These are phyloP conservation scores for Ceratocystis papillata DNA, from an alignment of 2,329 filamentous ascomycete genomes.

Conservation along the genomic window DNA sequence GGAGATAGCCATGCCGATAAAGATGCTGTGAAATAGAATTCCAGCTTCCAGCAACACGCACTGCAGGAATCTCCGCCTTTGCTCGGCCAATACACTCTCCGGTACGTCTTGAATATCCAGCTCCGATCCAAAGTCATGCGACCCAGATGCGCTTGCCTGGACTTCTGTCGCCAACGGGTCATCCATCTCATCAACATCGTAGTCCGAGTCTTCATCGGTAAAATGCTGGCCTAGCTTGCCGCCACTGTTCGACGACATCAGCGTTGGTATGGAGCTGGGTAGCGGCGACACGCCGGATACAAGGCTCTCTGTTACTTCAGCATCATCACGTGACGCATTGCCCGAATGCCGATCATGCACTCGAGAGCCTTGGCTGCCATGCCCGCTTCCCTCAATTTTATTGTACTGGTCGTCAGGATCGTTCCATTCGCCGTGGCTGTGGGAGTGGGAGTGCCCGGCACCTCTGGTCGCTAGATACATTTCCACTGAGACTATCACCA, in stretches of 20 bases:
- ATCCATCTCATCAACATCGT: conserved; percentile 52
- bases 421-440: conserved; percentile 40
- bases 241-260: conserved; percentile 29
- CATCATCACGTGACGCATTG: conserved; percentile 42
- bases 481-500: conserved; percentile 74
- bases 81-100: conserved; percentile 40
- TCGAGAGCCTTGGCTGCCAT: conserved; percentile 26
- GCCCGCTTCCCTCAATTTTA: conserved; percentile 12
- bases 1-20: conserved; percentile 78
- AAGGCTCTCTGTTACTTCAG: conserved; percentile 44
- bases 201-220: conserved; percentile 37
- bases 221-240: conserved; percentile 17
- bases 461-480: conserved; percentile 72
- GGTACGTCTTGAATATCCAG: conserved; percentile 23
- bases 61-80: conserved; percentile 59
- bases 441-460: conserved; percentile 50
- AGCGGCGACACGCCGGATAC: conserved; percentile 50
- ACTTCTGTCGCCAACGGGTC: conserved; percentile 22
- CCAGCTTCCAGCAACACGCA: conserved; percentile 72
- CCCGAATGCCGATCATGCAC: conserved; percentile 34
- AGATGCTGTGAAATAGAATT: conserved; percentile 74
- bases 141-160: conserved; percentile 27
- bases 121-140: conserved; percentile 27
- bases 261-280: conserved; percentile 38
- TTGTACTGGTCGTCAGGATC: conserved; percentile 33